Evolutionary conservation across 1,284 basidiomycete genomes (phyloP), one percentile per base, ranked within the genome.

Genomic region (Ustilago xerochloae): DNA sequence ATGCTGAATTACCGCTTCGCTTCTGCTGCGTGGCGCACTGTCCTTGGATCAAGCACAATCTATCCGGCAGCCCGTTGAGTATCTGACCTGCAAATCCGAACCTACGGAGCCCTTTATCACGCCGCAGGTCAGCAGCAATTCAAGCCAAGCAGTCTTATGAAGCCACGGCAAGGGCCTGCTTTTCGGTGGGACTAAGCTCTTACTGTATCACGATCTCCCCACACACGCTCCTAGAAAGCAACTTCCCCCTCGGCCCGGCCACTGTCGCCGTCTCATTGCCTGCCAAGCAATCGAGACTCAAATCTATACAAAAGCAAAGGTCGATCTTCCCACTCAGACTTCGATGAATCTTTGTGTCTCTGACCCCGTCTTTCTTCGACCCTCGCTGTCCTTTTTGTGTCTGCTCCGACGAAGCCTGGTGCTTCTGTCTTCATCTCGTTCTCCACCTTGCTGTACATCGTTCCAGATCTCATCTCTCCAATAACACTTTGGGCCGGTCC

Each of bases 1-100:
- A 24, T 4, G 35, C n/a, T 38, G 35, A 3, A n/a, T 22, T 15
- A 24, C 10, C 33, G 18, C 13, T 13, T 26, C 35, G 28, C 0
- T 45, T 39, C 20, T 13, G 48, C 53, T 56, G 61, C 48, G 52
- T 5, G 28, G 28, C 30, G 61, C 46, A 41, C 41, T 49, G 38
- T 36, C 35, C 20, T 24, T 41, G 63, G 63, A 66, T 66, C 63
- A 66, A 60, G 0, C 52, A 66, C 47, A 60, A 46, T 66, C 57
- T 65, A 65, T 38, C 46, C 45, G 41, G 41, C 52, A 60, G 33
- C 28, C 43, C 33, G 13, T 6, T 10, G 5, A 38, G 24, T 36
- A 39, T 39, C 16, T 39, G 8, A 28, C 8, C 24, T 13, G 18
- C 22, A 26, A 4, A 13, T 6, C 41, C 12, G 22, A n/a, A 43